A percentile compares a stretch with the other conserved stretches of the same genome.
Evolutionary conservation across 164 flowering plant genomes (phyloP).

Genomic region (Chimonanthus praecox): DNA sequence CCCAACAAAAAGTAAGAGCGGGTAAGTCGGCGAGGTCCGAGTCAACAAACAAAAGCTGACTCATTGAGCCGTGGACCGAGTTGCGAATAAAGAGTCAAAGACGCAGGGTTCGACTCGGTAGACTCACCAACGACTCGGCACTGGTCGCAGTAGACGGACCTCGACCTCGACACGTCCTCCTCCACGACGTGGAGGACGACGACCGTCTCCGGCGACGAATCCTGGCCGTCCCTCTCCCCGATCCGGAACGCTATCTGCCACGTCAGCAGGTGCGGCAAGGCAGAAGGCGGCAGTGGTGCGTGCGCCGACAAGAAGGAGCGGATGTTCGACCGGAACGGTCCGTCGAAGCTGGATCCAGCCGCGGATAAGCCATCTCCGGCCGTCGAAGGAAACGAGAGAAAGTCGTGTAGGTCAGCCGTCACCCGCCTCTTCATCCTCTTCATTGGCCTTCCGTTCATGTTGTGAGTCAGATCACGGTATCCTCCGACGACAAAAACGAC

Average conservation of each 20-base stretch:
- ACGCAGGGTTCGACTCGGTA: neutral
- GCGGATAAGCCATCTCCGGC: slow-evolving; percentile 14
- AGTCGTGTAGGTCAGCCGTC: slow-evolving; percentile 61
- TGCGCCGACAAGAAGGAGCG: slow-evolving; percentile 32
- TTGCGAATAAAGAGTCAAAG: too few species aligned
- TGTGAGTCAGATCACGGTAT: slow-evolving; percentile 27
- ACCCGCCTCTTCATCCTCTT: slow-evolving; percentile 70
- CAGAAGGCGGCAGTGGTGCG: slow-evolving; percentile 29
- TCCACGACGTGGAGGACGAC: slow-evolving; percentile 67
- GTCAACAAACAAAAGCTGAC: neutral
- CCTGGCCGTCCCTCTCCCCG: slow-evolving; percentile 23
- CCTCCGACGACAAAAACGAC: neutral
- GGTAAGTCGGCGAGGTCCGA: too few species aligned
- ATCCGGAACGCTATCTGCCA: slow-evolving; percentile 51
- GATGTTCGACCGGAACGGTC: slow-evolving; percentile 50
- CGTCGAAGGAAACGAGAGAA: slow-evolving; percentile 44
- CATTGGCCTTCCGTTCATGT: slow-evolving; percentile 46
- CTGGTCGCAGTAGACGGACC: slow-evolving; percentile 82
- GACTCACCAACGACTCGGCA: slow-evolving; percentile 91
- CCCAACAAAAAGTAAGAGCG: neutral
- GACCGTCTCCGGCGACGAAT: slow-evolving; percentile 20
- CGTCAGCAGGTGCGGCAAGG: slow-evolving; percentile 22
- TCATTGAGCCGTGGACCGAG: neutral
- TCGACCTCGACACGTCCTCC: slow-evolving; percentile 71
- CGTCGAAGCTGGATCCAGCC: slow-evolving; percentile 5